These are phyloP conservation scores for Arctium minus DNA, from an alignment of 129 eudicot genomes.

Conservation along the genomic window DNA sequence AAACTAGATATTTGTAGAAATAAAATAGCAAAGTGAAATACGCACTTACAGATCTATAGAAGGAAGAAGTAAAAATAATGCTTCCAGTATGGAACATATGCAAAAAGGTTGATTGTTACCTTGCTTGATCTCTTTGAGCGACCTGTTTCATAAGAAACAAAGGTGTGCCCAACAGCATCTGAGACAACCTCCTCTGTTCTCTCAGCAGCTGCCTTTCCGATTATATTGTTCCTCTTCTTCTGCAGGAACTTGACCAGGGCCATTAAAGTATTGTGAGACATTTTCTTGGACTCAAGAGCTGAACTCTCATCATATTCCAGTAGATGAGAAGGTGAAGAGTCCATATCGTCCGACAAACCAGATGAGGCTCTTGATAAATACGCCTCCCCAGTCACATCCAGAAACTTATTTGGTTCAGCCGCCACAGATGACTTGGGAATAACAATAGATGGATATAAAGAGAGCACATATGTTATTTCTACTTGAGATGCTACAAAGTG, in stretches of 20 bases:
- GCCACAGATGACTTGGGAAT: slow-evolving; percentile 68
- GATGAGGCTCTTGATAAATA: slow-evolving; percentile 80
- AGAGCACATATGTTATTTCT: slow-evolving; percentile 84
- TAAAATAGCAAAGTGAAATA: no score
- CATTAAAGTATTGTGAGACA: slow-evolving; percentile 92
- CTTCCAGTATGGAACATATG: neutral
- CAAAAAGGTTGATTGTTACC: slow-evolving; percentile 39
- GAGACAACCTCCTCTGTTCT: slow-evolving; percentile 93
- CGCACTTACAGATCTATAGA: neutral
- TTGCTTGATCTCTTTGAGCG: slow-evolving; percentile 63
- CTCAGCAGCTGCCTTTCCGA: slow-evolving; percentile 95
- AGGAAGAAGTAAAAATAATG: no score
- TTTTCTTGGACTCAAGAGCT: slow-evolving; percentile 81
- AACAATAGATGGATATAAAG: slow-evolving; percentile 75
- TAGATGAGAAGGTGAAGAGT: slow-evolving; percentile 38
- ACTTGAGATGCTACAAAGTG: slow-evolving; percentile 94
- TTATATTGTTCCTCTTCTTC: slow-evolving; percentile 66
- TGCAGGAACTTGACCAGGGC: slow-evolving; percentile 91
- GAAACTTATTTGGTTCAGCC: slow-evolving; percentile 67
- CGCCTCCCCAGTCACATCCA: slow-evolving; percentile 61
- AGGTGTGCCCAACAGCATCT: slow-evolving; percentile 78
- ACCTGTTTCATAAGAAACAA: slow-evolving; percentile 49
- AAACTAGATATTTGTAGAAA: no score
- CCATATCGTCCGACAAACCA: slow-evolving; percentile 88
- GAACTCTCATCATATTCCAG: slow-evolving; percentile 67